Evolutionary conservation across 805 yeast genomes (phyloP), one percentile per base, ranked within the genome.

Genomic region (Teunomyces barrocoloradensis): DNA sequence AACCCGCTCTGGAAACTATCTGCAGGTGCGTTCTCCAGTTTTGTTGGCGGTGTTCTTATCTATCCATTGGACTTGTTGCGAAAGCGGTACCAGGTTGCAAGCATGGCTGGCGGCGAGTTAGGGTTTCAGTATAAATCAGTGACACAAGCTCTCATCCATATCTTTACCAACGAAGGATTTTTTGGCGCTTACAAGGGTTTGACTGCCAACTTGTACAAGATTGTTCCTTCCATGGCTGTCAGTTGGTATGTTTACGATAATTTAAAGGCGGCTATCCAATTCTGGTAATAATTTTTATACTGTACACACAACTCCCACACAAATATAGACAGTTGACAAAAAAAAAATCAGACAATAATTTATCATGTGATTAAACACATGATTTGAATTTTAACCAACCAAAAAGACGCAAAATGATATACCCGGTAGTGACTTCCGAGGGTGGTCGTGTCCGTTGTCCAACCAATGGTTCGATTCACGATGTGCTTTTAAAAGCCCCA

Each of bases 211-310:
- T 73, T 89, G 63, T 84, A 87, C 74, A 92, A 91, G 63, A 94
- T 92, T 3, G 87, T 89, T 41, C 97, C 98, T 0, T 84, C 94
- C 11, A 92, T 94, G 91, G 98, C 98, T 3, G 89, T 91, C 13
- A 89, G 92, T 50, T 92, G 97, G 96, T 73, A 90, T 56, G 82
- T 87, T 51, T 85, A 82, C 64, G 98, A 95, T 54, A 67, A 84
- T 28, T 73, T 88, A 44, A 81, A 83, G 56, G 87, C 61, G 10
- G 48, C 52, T 21, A 63, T 73, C 17, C 61, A 56, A 3, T 36
- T 48, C 4, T 70, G 75, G 75, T 67, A 48, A 42, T 9, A 13
- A 29, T 15, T 21, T 28, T 15, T 36, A 34, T 6, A 10, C 6
- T 29, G 6, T 12, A 29, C 33, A 39, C 15, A 15, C 21, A 33